Evolutionary conservation across 1,139 yeast species (phyloP).

Genomic region (Debaryomyces subglobosus): DNA sequence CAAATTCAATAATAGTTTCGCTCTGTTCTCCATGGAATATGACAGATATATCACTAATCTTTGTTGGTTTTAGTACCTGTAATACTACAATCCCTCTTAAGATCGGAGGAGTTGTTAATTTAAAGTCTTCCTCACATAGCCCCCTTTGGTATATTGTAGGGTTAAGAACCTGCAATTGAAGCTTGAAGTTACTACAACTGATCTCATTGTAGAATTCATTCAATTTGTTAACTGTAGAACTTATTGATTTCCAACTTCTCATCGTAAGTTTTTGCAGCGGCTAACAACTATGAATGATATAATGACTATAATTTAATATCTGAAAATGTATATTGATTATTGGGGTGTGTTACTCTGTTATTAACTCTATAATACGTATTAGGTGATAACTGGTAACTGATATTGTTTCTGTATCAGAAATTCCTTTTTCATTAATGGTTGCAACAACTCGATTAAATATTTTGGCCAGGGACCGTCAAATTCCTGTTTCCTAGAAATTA

Average conservation of each 20-base stretch:
- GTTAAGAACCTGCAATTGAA: conserved; percentile 5
- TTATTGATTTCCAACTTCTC: conserved; percentile 3
- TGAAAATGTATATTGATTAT: background rate
- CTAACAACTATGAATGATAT: background rate
- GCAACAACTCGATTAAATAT: conserved; percentile 3
- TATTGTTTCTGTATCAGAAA: background rate
- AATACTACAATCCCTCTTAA: conserved; percentile 12
- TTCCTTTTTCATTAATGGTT: background rate
- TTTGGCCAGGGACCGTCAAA: background rate
- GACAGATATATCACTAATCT: conserved; percentile 9
- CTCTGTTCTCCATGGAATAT: conserved; percentile 14
- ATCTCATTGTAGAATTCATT: conserved; percentile 1
- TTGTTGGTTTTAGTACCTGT: conserved; percentile 12
- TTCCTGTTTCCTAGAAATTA: background rate
- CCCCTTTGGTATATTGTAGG: conserved; percentile 14
- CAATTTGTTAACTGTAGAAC: background rate
- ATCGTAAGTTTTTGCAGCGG: conserved; percentile 1
- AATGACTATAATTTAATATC: background rate
- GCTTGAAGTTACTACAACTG: conserved; percentile 2
- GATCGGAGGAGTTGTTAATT: conserved; percentile 10
- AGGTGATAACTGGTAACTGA: background rate
- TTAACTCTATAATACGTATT: background rate
- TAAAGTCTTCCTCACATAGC: conserved; percentile 11
- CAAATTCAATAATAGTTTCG: conserved; percentile 9
- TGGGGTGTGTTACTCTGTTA: background rate